Percentiles rank a stretch among this genome's conserved stretches.
Conservation (phyloP, 768 basidiomycete genomes). For the Podaxis pistillaris region DNA sequence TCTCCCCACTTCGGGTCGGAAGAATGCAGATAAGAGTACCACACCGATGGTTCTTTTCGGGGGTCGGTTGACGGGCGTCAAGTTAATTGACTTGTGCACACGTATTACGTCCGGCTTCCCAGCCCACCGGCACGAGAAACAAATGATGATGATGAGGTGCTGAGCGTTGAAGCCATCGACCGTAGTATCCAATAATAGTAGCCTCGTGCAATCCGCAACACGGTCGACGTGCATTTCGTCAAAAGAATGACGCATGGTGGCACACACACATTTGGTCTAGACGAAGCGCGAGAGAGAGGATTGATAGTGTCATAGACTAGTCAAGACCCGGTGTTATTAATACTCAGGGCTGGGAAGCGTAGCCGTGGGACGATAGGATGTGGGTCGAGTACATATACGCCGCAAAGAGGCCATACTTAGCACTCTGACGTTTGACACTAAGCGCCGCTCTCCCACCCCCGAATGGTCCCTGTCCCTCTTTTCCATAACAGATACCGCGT, state of each 20-base stretch:
- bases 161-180: too few relatives aligned
- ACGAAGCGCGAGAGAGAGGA: background rate
- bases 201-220: too few relatives aligned
- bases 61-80: background rate
- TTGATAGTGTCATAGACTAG: too few relatives aligned
- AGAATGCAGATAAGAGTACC: background rate
- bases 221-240: too few relatives aligned
- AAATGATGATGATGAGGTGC: too few relatives aligned
- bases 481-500: slow-evolving; percentile 10
- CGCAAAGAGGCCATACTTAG: background rate
- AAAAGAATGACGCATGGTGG: too few relatives aligned
- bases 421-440: background rate
- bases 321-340: background rate
- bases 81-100: background rate
- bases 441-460: slow-evolving; percentile 3
- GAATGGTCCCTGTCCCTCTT: slow-evolving; percentile 45
- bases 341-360: background rate
- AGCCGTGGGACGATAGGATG: background rate
- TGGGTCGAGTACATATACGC: background rate
- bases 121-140: too few relatives aligned
- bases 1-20: background rate
- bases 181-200: too few relatives aligned
- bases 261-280: background rate
- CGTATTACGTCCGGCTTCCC: too few relatives aligned
- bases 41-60: background rate